Evolutionary conservation across 2,329 filamentous ascomycete species (phyloP).

Genomic region (Penicillium sp.): DNA sequence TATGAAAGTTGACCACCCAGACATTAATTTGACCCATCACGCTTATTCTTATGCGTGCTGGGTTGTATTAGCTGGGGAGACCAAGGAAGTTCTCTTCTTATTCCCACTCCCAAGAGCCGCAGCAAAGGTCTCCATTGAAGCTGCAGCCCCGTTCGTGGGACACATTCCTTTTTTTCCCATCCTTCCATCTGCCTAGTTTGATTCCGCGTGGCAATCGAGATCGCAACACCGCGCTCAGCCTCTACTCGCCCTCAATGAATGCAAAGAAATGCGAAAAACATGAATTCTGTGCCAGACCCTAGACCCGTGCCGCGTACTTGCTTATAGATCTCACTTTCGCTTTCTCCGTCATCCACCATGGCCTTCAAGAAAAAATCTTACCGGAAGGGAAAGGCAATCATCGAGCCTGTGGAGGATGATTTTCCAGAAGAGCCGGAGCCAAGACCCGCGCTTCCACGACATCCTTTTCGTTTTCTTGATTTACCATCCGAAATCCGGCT

Average conservation of each 20-base stretch:
- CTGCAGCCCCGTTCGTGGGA: constrained; percentile 51
- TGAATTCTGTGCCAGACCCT: constrained; percentile 15
- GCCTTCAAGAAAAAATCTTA: constrained; percentile 18
- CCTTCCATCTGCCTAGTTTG: constrained; percentile 3
- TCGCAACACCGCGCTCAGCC: constrained; percentile 9
- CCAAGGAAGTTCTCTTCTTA: constrained; percentile 36
- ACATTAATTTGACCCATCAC: constrained; percentile 59
- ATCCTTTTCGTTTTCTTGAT: constrained; percentile 52
- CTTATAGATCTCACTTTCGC: constrained; percentile 21
- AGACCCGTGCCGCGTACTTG: constrained; percentile 17
- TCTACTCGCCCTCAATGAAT: constrained; percentile 5
- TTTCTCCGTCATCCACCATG: constrained; percentile 12
- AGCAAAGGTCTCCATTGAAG: constrained; percentile 47
- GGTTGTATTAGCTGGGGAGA: constrained; percentile 59
- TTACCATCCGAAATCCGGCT: constrained; percentile 54
- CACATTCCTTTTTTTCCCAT: constrained; percentile 33
- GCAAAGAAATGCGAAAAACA: constrained; percentile 26
- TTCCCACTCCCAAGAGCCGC: constrained; percentile 51
- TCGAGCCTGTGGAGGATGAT: constrained; percentile 16
- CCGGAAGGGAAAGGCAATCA: constrained; percentile 6
- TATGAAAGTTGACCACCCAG: constrained; percentile 58
- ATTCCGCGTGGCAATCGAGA: constrained; percentile 3
- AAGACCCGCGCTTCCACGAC: constrained; percentile 8
- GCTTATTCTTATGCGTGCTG: constrained; percentile 50
- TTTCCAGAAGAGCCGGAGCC: constrained; percentile 19